phyloP scores from a whole-genome alignment of 2,329 filamentous ascomycete genomes.

The Fusarium nurragi region DNA sequence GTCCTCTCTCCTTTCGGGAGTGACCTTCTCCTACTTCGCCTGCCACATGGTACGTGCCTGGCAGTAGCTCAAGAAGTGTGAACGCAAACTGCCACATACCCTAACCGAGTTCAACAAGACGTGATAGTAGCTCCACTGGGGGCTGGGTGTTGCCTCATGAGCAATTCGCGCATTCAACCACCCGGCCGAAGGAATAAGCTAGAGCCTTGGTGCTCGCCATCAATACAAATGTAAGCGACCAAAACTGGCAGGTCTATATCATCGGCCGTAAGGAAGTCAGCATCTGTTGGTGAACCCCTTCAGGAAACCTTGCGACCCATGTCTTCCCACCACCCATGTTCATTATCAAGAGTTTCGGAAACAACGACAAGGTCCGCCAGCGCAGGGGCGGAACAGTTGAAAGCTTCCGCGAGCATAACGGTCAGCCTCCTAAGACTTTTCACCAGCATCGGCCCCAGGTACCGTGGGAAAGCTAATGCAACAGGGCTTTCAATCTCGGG shows the following conservation, averaged over 20 bases:
- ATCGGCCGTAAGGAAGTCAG: constrained; percentile 4
- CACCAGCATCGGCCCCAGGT: constrained; percentile 34
- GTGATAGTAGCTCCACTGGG: constrained; percentile 11
- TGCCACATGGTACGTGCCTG: constrained; percentile 26
- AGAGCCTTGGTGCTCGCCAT: constrained; percentile 1
- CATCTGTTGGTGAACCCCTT: neutral
- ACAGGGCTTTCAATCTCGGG: constrained; percentile 34
- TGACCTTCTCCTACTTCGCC: neutral
- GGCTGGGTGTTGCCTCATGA: neutral
- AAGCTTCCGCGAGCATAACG: constrained; percentile 37
- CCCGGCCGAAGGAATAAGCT: constrained; percentile 22
- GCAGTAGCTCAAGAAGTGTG: constrained; percentile 25
- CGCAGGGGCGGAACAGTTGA: constrained; percentile 32
- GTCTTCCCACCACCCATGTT: constrained; percentile 3
- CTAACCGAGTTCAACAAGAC: constrained; percentile 22
- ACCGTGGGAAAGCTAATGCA: constrained; percentile 39
- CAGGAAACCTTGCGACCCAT: constrained; percentile 3
- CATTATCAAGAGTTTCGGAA: constrained; percentile 19
- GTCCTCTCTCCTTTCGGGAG: neutral
- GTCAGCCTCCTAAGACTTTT: constrained; percentile 20
- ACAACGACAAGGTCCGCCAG: constrained; percentile 31
- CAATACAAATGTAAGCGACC: constrained; percentile 28
- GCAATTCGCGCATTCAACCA: constrained; percentile 18
- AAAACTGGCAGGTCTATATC: constrained; percentile 29
- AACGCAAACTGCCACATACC: constrained; percentile 23